Base-by-base conservation (phyloP, 768 basidiomycete species). In the Termitomyces heimii region DNA sequence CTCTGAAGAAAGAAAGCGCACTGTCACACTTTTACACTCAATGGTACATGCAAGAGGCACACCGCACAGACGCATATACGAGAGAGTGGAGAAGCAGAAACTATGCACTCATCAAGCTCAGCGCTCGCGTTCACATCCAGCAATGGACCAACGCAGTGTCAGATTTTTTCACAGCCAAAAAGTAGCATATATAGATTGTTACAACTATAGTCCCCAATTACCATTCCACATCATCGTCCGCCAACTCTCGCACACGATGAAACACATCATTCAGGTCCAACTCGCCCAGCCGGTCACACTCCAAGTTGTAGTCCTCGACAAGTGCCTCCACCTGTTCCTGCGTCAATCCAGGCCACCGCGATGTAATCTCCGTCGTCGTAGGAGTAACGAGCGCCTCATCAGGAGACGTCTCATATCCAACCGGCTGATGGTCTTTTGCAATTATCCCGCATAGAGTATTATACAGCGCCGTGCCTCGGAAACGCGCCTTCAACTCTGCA, bases 331-430 rank as follows among this genome's bases (percentile, higher is more conserved):
- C 74, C 65, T 85, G 80, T 45, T 89, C 89, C 9, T 73, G 73
- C 5, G 87, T 81, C 73, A 86, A 79, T 8, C 88, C 88, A 7
- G 88, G 83, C 83, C 88, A 91, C 16, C 90, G 81, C 8, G 87
- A 84, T 14, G 74, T 70, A 22, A 91, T 80, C 63, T 91, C 88
- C 10, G 77, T 74, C 51, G 67, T 66, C 4, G 82, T 72, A 8
- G 90, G 89, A 14, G 81, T 74, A 10, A 79, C 67, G 29, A 86
- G 66, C n/a, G 86, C 83, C 44, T 82, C 77, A 20, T 75, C 75
- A 4, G 88, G 88, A 43, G 74, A 68, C 9, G 83, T 77, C 58
- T 83, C 78, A 59, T 79, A 81, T 0, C 79, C 81, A 57, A 77
- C 68, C 32, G 76, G 72, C 46, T 76, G 65, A 44, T 68, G 63